phyloP scores from a whole-genome alignment of 1,284 basidiomycete species.

The Cutaneotrichosporon sp. region DNA sequence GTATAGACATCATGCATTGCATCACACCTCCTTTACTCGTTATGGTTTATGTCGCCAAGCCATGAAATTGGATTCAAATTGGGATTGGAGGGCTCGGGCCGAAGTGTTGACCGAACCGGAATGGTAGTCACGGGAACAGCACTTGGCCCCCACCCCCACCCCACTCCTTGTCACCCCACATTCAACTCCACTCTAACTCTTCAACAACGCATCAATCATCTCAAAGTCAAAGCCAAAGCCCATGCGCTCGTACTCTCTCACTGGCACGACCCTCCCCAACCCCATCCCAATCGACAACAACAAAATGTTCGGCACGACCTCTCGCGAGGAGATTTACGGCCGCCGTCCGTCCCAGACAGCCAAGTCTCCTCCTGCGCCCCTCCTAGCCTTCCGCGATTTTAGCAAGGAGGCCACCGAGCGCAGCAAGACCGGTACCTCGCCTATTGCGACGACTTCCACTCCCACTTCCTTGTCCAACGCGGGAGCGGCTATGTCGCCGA shows the following conservation, averaged over 20 bases:
- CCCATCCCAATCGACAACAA: neutral
- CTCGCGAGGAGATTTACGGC: slow-evolving; percentile 3
- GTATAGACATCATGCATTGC: slow-evolving; percentile 13
- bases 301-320: slow-evolving; percentile 4
- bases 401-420: slow-evolving; percentile 1
- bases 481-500: neutral
- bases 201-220: too few species aligned
- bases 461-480: neutral
- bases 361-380: neutral
- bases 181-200: neutral
- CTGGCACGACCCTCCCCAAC: neutral
- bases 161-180: neutral
- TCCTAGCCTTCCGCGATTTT: slow-evolving; percentile 6
- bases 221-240: neutral
- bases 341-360: neutral
- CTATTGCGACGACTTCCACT: neutral
- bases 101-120: neutral
- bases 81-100: neutral
- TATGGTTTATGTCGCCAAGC: too few species aligned
- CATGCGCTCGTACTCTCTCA: neutral
- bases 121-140: neutral
- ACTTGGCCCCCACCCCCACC: neutral
- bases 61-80: neutral
- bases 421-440: neutral
- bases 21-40: slow-evolving; percentile 6